Evolutionary conservation across 169 alveolate species (phyloP), one percentile per base, ranked within the genome.

Genomic region (Eimeria acervulina): DNA sequence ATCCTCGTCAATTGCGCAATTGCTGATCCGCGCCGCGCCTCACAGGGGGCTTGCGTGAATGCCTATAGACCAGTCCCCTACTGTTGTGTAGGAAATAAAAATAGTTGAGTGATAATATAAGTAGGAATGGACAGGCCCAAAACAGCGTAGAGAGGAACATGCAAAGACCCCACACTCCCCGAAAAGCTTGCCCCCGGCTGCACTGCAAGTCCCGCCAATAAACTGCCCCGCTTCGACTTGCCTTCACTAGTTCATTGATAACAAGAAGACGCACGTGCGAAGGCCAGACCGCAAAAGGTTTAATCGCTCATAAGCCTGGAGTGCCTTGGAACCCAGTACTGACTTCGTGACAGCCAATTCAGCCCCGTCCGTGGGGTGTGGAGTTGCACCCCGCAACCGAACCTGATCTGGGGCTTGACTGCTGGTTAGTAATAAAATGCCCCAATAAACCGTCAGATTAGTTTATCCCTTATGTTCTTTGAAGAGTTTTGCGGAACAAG

Each of bases 331-430:
- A 7, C 91, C 44, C 91, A 80, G 28, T 13, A 52, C 23, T 5
- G 74, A 52, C 28, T 36, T 21, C 90, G 31, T 52, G 31, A 55
- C n/a, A 52, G 91, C 91, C 91, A 51, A 19, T 31, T 51, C 91
- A 83, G 91, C 91, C 91, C 91, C 91, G 66, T 80, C 13, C 76
- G 91, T 83, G 91, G 91, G 91, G 91, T 76, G 91, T 47, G 91
- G 31, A 5, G 66, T 47, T 80, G 91, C 91, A 83, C 91, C 91
- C 91, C 91, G 91, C 91, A 83, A 47, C 76, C 52, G 91, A 83
- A 52, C 76, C 76, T n/a, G 23, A 26, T 78, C 72, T 83, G 91
- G 91, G 91, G 91, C 91, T 83, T 28, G 68, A 83, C 61, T 19
- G 70, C 52, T 83, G 66, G 63, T 72, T 72, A 36, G 31, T 36